Base-by-base conservation (phyloP, 2,329 filamentous ascomycete species). In the Fusarium temperatum region DNA sequence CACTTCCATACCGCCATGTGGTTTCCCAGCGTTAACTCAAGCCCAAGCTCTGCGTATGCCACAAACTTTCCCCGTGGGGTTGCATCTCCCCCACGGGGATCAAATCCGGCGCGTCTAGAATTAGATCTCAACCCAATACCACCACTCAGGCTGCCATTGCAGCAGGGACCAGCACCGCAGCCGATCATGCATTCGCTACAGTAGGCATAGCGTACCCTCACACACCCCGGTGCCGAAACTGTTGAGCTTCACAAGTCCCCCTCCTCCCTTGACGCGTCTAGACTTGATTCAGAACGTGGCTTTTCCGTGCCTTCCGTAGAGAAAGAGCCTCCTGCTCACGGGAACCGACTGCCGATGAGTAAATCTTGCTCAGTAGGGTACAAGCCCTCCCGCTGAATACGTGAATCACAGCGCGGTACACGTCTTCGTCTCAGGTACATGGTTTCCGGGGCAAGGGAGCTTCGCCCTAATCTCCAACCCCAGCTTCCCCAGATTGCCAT, bases 401-500 rank as follows among this genome's bases (percentile, higher is more conserved):
- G 13, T 11, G 30, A 24, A 24, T 51, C n/a, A 12, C 17, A 35
- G 6, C 17, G n/a, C 8, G 20, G 30, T 53, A 35, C 17, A 28
- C 8, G 8, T 10, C 24, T 20, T 47, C 2, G 13, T 17, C 15
- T 12, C 24, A 13, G 41, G 42, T 58, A 36, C 32, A 58, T 14
- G 24, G 17, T 22, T 12, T 15, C 41, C 55, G 55, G 55, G 26
- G 55, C 30, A 58, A 51, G 30, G 55, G 55, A 50, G 30, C 41
- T 50, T 51, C 26, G 24, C 26, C 30, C 20, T 36, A 48, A 36
- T 50, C 32, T 58, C 44, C 41, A 36, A 58, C 30, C 55, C 55
- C 32, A 50, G 55, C 41, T 58, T 50, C 55, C 41, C 55, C 55
- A 38, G 55, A 58, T 58, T 50, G 4, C 32, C 28, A 50, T 22